phyloP scores from a whole-genome alignment of 495 filamentous ascomycete species.

The Staphylotrichum longicolle region DNA sequence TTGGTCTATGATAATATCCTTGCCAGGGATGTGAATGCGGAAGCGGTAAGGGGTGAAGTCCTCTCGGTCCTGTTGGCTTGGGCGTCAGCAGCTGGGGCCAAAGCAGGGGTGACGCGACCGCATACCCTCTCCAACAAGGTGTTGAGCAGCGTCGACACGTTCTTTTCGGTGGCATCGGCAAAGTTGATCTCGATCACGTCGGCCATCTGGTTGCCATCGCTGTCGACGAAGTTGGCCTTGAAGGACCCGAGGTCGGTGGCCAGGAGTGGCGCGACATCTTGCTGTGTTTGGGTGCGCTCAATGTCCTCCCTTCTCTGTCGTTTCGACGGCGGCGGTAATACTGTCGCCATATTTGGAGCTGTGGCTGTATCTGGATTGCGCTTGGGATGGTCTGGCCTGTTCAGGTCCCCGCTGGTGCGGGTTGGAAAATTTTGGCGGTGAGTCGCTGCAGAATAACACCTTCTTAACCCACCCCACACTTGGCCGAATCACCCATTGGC shows the following conservation, averaged over 20 bases:
- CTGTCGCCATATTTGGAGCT: slow-evolving; percentile 69
- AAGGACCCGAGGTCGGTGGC: slow-evolving; percentile 74
- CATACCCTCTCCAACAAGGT: slow-evolving; percentile 77
- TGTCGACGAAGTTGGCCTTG: slow-evolving; percentile 84
- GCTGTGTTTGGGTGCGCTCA: slow-evolving; percentile 69
- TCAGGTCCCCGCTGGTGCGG: not conserved
- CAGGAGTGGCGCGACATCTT: slow-evolving; percentile 66
- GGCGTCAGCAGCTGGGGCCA: not conserved
- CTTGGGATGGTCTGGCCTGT: not conserved
- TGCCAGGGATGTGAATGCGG: slow-evolving; percentile 61
- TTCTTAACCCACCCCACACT: slow-evolving; percentile 7
- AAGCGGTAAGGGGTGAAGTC: slow-evolving; percentile 89
- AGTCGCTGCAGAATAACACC: slow-evolving; percentile 24
- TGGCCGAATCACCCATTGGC: not conserved
- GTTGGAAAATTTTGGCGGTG: slow-evolving; percentile 35
- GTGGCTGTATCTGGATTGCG: not conserved
- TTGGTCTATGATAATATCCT: slow-evolving; percentile 65
- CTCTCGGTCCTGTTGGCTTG: slow-evolving; percentile 53
- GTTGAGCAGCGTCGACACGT: slow-evolving; percentile 89
- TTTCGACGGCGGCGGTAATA: slow-evolving; percentile 87
- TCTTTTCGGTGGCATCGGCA: slow-evolving; percentile 81
- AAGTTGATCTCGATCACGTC: slow-evolving; percentile 76
- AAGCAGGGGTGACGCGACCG: not conserved
- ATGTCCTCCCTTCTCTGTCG: slow-evolving; percentile 74
- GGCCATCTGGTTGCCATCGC: slow-evolving; percentile 62